Base-by-base conservation (phyloP, 352 stramenopile species). In the Pythium pyrilobum region DNA sequence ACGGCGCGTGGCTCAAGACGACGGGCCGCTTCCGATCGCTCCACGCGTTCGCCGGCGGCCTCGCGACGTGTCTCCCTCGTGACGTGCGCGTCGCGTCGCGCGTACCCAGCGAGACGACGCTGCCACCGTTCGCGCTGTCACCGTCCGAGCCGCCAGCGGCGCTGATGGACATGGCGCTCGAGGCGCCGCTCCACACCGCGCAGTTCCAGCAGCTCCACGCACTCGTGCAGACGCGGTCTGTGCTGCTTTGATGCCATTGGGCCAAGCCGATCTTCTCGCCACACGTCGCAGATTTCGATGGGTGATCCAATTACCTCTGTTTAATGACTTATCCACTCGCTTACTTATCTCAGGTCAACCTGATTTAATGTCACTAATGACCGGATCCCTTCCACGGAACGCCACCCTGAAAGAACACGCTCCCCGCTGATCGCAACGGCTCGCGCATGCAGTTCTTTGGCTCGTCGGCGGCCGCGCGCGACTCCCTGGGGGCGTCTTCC, bases 1-100 rank as follows among this genome's bases (percentile, higher is more conserved):
- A 77, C 23, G 38, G 34, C 20, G 64, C 71, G 6, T 89, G 78
- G 78, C 42, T 47, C 7, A 37, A 52, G 8, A 75, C 66, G 0
- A 43, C 62, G 4, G 50, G 62, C 0, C 71, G 75, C 9, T 89
- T 85, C 33, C 62, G 59, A 20, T 38, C 64, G 27, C 66, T 89
- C 11, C 73, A 87, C 56, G 59, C 60, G 20, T 86, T 89, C 40
- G 78, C 73, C 0, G 78, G 71, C 2, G 75, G 75, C 0, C 67
- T 89, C 15, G 78, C 78, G 21, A 85, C 27, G 64, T 79, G 29
- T 3, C 76, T 72, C 29, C 54, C 59, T 32, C 27, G 41, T 34
- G 37, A 38, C 39, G 21, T 39, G 37, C 8, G 40, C 28, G 31
- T 3, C 16, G 28, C 9, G 7, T 45, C 23, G 20, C 39, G 28